Base-by-base conservation (phyloP, 345 rosid species). In the Salix udensis region DNA sequence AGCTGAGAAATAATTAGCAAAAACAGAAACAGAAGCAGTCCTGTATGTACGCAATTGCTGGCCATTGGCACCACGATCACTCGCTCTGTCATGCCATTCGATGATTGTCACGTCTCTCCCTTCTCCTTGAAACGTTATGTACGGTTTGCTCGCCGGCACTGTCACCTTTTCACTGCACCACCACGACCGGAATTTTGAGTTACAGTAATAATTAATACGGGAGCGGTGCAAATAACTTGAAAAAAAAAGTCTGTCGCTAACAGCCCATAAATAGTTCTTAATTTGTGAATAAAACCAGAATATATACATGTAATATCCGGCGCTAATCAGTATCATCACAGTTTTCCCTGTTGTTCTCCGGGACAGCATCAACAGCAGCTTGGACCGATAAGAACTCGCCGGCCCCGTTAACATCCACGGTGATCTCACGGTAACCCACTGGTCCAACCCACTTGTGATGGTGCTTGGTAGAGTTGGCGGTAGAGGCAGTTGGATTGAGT, bases 31-130 rank as follows among this genome's bases (percentile, higher is more conserved):
- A n/a, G 97, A 95, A 67, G 97, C 98, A 0, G 97, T 91, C 71
- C 90, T 88, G 86, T 95, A 95, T 46, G 97, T 95, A 21, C 97
- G 97, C 28, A 95, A 80, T 81, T 89, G 97, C 71, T 95, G 97
- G 72, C 97, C 97, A 5, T 89, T 85, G 39, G 92, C 80, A 4
- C 94, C 98, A 13, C 87, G 97, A 81, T 95, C 98, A 10, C 91
- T 79, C 0, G 98, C 98, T 71, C 97, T 86, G 79, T 95, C 98
- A 70, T 95, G 98, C 98, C 98, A 95, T 78, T 95, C 98, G 31
- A 95, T 89, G 82, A 87, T 85, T 31, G 97, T 95, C 84, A 82
- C 84, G 39, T 88, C 94, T 61, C 91, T 88, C 61, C 98, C 98
- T 0, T 90, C 93, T 1, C 98, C 98, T 86, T 91, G 88, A 72